Conservation (phyloP, 208 protist species). For the Crithidia fasciculata region DNA sequence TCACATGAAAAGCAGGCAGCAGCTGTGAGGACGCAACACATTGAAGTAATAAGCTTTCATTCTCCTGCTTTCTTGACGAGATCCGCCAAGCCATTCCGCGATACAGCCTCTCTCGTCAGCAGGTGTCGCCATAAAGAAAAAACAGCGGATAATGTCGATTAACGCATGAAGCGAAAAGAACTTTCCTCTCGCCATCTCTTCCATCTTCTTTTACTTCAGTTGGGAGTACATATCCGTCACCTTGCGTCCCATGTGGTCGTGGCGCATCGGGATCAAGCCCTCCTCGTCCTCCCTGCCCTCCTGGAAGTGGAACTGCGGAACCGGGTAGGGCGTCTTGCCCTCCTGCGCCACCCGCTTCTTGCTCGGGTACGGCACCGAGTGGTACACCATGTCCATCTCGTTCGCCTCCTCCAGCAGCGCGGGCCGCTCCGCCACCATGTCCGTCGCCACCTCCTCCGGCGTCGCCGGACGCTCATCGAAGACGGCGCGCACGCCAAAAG, state of each 20-base stretch:
- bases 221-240: conserved; percentile 35
- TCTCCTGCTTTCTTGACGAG: no score
- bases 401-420: conserved; percentile 84
- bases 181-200: no score
- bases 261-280: conserved; percentile 63
- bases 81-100: no score
- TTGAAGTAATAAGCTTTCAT: no score
- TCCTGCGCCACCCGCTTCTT: conserved; percentile 32
- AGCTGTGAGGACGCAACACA: no score
- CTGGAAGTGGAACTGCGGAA: conserved; percentile 72
- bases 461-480: conserved; percentile 82
- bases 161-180: no score
- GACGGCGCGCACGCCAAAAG: conserved; percentile 83
- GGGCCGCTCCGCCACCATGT: conserved; percentile 55
- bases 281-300: conserved; percentile 76
- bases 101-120: no score
- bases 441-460: conserved; percentile 40
- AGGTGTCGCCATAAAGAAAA: neutral
- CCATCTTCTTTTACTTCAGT: conserved; percentile 14
- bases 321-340: conserved; percentile 59
- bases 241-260: conserved; percentile 43
- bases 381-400: conserved; percentile 84
- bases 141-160: neutral
- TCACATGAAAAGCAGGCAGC: no score
- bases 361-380: conserved; percentile 68